phyloP scores from a whole-genome alignment of 129 eudicot genomes.

The Logfia minima region DNA sequence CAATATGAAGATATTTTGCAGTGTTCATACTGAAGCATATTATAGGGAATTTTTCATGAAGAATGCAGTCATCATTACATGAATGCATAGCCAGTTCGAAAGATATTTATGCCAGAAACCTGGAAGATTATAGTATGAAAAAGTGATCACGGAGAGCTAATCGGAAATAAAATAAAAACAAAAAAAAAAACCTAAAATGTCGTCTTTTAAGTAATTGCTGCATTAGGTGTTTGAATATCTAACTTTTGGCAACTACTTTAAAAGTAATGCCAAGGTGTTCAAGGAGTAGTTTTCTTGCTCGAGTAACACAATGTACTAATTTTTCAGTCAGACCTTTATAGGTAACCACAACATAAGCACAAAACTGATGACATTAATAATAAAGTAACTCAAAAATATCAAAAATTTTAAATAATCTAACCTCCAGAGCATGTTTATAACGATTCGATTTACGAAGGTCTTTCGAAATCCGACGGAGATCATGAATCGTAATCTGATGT shows the following conservation, averaged over 20 bases:
- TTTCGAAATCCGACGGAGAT: constrained; percentile 69
- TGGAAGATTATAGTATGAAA: not conserved
- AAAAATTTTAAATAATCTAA: constrained; percentile 1
- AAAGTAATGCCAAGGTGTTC: not conserved
- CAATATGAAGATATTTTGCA: not conserved
- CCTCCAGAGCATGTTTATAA: constrained; percentile 97
- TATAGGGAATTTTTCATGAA: not conserved
- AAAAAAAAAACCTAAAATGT: not conserved
- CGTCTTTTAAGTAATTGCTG: not conserved
- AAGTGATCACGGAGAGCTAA: not conserved
- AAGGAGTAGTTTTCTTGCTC: not conserved
- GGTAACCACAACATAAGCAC: not conserved
- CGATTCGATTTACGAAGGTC: constrained; percentile 74
- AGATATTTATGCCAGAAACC: not conserved
- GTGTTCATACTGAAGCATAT: not conserved
- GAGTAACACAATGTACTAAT: constrained; percentile 2
- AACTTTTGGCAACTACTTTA: not conserved
- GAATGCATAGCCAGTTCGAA: not conserved
- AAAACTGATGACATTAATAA: not conserved
- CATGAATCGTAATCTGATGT: constrained; percentile 37
- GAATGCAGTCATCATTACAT: constrained; percentile 6
- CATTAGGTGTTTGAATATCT: not conserved
- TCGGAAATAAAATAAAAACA: not conserved
- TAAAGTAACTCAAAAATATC: not conserved
- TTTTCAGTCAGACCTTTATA: not conserved